Percentiles rank a stretch among this genome's conserved stretches.
Evolutionary conservation across 2,329 filamentous ascomycete genomes (phyloP).

Genomic region (Thelonectria rubi): DNA sequence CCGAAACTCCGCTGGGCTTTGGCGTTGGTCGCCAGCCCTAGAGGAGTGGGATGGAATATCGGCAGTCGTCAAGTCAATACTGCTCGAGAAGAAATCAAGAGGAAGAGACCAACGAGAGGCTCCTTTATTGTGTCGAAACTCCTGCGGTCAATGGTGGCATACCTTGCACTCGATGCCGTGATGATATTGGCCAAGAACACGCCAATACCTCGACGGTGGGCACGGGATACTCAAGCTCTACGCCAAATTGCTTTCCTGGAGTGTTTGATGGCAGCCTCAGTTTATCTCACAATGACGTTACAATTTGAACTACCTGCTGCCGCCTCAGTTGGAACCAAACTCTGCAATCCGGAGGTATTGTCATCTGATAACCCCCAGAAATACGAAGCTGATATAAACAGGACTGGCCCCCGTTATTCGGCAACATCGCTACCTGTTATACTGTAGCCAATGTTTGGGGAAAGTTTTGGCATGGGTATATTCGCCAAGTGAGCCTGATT

Average conservation of each 20-base stretch:
- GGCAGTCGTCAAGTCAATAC: slow-evolving; percentile 15
- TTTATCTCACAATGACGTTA: slow-evolving; percentile 20
- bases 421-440: slow-evolving; percentile 15
- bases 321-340: slow-evolving; percentile 6
- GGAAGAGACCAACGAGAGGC: not conserved
- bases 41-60: slow-evolving; percentile 30
- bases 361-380: no score
- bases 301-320: slow-evolving; percentile 26
- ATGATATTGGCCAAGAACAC: slow-evolving; percentile 7
- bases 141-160: slow-evolving; percentile 8
- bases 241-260: slow-evolving; percentile 2
- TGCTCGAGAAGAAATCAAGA: not conserved
- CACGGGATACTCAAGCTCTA: slow-evolving; percentile 6
- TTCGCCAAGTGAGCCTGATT: slow-evolving; percentile 16
- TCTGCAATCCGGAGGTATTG: slow-evolving; percentile 18
- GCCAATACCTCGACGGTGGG: slow-evolving; percentile 3
- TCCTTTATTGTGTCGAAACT: not conserved
- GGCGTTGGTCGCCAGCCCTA: slow-evolving; percentile 14
- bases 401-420: slow-evolving; percentile 30
- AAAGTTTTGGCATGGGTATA: slow-evolving; percentile 31
- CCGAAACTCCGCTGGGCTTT: slow-evolving; percentile 24
- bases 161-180: slow-evolving; percentile 16
- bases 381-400: not conserved
- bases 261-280: slow-evolving; percentile 16
- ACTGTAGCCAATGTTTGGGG: slow-evolving; percentile 30